Conservation (phyloP, 306 rosid genomes). For the Rubus parviflorus region DNA sequence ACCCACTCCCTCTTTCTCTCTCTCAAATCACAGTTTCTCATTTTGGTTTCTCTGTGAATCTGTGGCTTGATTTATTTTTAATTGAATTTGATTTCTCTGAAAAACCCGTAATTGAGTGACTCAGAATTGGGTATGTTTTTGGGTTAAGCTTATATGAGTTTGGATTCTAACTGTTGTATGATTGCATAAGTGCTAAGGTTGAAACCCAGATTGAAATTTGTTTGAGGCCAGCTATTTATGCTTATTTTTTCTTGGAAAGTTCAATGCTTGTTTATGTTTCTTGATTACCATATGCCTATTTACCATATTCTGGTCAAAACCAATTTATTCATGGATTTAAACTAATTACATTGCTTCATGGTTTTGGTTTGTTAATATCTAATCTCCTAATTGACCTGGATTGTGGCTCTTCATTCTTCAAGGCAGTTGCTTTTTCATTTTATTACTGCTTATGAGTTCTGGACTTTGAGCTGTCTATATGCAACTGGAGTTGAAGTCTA, state of each 20-base stretch:
- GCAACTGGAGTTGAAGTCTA: background rate
- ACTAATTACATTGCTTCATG: background rate
- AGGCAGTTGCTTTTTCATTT: background rate
- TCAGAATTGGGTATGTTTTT: background rate
- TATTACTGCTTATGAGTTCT: background rate
- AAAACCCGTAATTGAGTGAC: background rate
- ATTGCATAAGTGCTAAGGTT: background rate
- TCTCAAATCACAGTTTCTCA: background rate
- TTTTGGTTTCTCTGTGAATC: background rate
- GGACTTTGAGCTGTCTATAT: background rate
- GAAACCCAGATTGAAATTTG: constrained; percentile 18
- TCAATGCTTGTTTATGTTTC: background rate
- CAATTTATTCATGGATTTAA: no score
- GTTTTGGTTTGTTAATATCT: background rate
- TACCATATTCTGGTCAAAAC: background rate
- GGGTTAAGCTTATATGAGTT: background rate
- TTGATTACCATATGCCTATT: no score
- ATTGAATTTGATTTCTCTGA: background rate
- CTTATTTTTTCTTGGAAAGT: background rate
- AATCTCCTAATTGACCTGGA: background rate
- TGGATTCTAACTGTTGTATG: background rate
- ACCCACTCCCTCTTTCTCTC: background rate
- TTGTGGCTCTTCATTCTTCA: background rate
- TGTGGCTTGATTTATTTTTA: background rate
- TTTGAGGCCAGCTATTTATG: background rate